A percentile compares a stretch with the other conserved stretches of the same genome.
Conservation (phyloP, 2,329 filamentous ascomycete species). For the Teratosphaeriaceae sp. region DNA sequence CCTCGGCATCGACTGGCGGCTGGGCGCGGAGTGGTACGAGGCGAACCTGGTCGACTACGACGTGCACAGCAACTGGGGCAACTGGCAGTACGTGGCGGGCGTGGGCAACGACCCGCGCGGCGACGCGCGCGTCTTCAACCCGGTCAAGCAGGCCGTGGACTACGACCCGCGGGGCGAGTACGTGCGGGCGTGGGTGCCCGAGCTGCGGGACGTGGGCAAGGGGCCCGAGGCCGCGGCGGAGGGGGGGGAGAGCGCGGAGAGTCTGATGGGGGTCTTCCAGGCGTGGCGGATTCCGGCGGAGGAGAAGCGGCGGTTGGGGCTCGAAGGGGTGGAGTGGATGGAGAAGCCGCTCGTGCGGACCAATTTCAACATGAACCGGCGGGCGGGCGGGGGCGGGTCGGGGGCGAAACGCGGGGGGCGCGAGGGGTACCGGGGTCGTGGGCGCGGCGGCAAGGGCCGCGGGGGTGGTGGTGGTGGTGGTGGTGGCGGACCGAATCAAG, state of each 20-base stretch:
- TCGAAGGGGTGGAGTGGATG: constrained; percentile 57
- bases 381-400: constrained; percentile 31
- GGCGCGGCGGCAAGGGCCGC: constrained; percentile 12
- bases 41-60: constrained; percentile 70
- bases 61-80: constrained; percentile 69
- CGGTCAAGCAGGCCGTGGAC: constrained; percentile 71
- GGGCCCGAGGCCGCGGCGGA: too few species aligned
- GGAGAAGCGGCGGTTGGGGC: constrained; percentile 50
- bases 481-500: neutral
- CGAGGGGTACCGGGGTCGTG: constrained; percentile 15
- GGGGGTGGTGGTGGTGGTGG: constrained; percentile 3
- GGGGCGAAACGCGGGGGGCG: constrained; percentile 28
- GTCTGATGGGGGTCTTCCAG: constrained; percentile 59
- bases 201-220: constrained; percentile 48
- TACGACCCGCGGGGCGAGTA: constrained; percentile 67
- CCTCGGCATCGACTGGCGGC: constrained; percentile 68
- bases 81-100: constrained; percentile 72
- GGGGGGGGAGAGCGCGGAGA: constrained; percentile 26
- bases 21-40: constrained; percentile 80
- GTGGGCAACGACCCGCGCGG: constrained; percentile 73
- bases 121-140: constrained; percentile 70
- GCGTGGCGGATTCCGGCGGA: constrained; percentile 57
- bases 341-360: constrained; percentile 61
- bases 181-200: constrained; percentile 66
- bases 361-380: constrained; percentile 51